Evolutionary conservation across 257 asterid genomes (phyloP).

Genomic region (Nicotiana paniculata): DNA sequence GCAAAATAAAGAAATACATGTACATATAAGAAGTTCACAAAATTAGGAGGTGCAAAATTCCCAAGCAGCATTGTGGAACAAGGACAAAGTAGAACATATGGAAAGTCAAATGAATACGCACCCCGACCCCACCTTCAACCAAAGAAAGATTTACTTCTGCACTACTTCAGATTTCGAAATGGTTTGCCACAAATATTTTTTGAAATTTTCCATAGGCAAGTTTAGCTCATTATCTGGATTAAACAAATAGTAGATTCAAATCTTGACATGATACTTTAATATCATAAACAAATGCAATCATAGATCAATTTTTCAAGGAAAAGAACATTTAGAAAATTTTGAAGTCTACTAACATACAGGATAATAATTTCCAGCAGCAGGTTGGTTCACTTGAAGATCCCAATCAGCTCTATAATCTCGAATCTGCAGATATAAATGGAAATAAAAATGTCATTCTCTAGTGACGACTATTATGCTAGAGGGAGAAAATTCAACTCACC

Average conservation of each 20-base stretch:
- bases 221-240: neutral
- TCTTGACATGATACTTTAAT: neutral
- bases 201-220: neutral
- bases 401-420: conserved; percentile 87
- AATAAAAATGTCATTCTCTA: conserved; percentile 11
- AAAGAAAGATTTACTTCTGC: neutral
- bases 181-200: neutral
- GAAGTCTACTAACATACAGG: conserved; percentile 48
- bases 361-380: conserved; percentile 88
- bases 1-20: neutral
- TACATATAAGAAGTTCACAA: neutral
- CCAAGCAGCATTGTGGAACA: neutral
- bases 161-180: neutral
- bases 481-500: conserved; percentile 31
- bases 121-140: neutral
- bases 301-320: neutral
- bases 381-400: conserved; percentile 88
- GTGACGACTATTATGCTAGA: neutral
- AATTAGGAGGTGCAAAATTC: neutral
- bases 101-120: neutral
- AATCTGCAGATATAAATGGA: conserved; percentile 34
- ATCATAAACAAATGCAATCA: neutral
- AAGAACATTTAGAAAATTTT: neutral
- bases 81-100: neutral
- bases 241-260: neutral